Percentiles rank a stretch among this genome's conserved stretches.
Conservation (phyloP, 768 basidiomycete genomes). For the Amylocystis lapponica region DNA sequence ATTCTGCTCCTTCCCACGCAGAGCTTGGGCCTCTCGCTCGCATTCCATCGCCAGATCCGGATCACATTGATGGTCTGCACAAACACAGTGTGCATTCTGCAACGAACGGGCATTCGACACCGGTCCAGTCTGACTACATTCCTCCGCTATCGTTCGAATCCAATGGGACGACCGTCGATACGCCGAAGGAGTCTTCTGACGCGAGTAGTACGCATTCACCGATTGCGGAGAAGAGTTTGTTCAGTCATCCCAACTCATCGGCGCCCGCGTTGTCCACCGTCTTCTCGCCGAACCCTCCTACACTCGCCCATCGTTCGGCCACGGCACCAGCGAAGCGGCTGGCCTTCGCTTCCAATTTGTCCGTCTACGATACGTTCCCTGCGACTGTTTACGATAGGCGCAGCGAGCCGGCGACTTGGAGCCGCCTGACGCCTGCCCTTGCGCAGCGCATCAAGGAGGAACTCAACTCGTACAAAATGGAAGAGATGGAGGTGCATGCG, state of each 20-base stretch:
- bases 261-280: slow-evolving; percentile 78
- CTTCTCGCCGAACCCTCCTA: slow-evolving; percentile 36
- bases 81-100: slow-evolving; percentile 51
- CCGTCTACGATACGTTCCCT: slow-evolving; percentile 96
- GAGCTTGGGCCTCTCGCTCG: slow-evolving; percentile 74
- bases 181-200: slow-evolving; percentile 36
- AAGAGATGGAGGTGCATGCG: slow-evolving; percentile 98
- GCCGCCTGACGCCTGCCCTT: slow-evolving; percentile 87
- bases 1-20: slow-evolving; percentile 42
- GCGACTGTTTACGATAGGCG: slow-evolving; percentile 87
- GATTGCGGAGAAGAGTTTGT: slow-evolving; percentile 48
- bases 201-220: slow-evolving; percentile 30
- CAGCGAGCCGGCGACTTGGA: slow-evolving; percentile 96
- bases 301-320: slow-evolving; percentile 65
- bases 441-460: slow-evolving; percentile 98
- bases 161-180: slow-evolving; percentile 26
- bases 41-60: slow-evolving; percentile 79
- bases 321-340: slow-evolving; percentile 66
- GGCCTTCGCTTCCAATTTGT: slow-evolving; percentile 86
- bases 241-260: slow-evolving; percentile 87
- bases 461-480: slow-evolving; percentile 98
- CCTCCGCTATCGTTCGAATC: slow-evolving; percentile 57
- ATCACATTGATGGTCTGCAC: slow-evolving; percentile 83
- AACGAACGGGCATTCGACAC: slow-evolving; percentile 12
- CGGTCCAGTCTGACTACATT: slow-evolving; percentile 29